phyloP scores from a whole-genome alignment of 2,329 filamentous ascomycete genomes.

The Acephala macrosclerotiorum region DNA sequence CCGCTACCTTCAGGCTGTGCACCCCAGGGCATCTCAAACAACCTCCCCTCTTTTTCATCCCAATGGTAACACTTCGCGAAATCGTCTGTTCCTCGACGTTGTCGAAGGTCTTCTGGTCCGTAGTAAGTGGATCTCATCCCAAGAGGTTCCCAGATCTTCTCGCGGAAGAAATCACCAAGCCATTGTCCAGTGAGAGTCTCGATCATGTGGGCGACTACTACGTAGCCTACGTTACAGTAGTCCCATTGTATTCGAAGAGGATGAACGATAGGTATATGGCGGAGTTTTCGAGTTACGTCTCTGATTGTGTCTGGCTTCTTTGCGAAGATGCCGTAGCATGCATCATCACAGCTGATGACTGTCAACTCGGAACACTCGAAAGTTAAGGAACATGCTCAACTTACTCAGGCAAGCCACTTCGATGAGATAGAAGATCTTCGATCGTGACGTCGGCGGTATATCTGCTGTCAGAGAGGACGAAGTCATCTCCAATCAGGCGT shows the following conservation, averaged over 20 bases:
- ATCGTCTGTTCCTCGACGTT: conserved; percentile 11
- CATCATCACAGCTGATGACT: conserved; percentile 44
- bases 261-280: conserved; percentile 51
- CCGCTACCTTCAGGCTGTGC: conserved; percentile 27
- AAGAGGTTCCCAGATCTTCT: conserved; percentile 52
- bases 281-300: conserved; percentile 50
- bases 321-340: conserved; percentile 43
- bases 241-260: conserved; percentile 53
- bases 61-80: conserved; percentile 26
- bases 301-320: conserved; percentile 42
- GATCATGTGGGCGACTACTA: conserved; percentile 52
- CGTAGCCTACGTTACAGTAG: conserved; percentile 59
- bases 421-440: conserved; percentile 60
- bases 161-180: conserved; percentile 50
- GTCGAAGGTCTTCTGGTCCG: conserved; percentile 18
- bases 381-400: neutral
- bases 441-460: conserved; percentile 56
- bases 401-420: conserved; percentile 53
- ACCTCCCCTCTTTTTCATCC: conserved; percentile 17
- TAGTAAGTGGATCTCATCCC: conserved; percentile 52
- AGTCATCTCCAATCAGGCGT: conserved; percentile 57
- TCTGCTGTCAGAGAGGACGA: conserved; percentile 55
- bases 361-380: neutral
- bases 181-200: conserved; percentile 48
- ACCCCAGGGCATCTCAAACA: conserved; percentile 21